Base-by-base conservation (phyloP, 495 filamentous ascomycete genomes). In the Hypoxylon rickii region DNA sequence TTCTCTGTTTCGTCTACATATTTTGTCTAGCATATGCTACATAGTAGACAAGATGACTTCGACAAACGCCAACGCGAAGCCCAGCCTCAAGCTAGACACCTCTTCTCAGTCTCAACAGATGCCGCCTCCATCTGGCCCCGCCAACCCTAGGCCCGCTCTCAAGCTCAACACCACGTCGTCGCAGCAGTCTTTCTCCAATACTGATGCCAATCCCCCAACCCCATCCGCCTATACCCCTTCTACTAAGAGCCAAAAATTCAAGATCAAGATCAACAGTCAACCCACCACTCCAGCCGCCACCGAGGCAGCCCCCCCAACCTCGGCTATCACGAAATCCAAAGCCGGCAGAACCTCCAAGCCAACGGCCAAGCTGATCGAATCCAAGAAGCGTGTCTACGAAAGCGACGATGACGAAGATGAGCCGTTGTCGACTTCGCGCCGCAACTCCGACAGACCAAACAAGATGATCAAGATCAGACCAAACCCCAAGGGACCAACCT, bases 251-350 rank as follows among this genome's bases (percentile, higher is more conserved):
- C 55, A 52, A 2, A 85, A 82, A 66, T 79, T 85, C 43, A 83
- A 79, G 60, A 72, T 87, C 19, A 83, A 79, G 56, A 51, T 85
- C 62, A 66, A 60, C 43, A 73, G 66, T 3, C 70, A 69, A 40
- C 76, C 78, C 2, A 55, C 70, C n/a, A 79, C 79, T 0, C 78
- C 79, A 3, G 70, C 75, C 26, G 42, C 57, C 2, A 31, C 43
- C 13, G 49, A n/a, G n/a, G n/a, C 65, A 19, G 18, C 50, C 22
- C 20, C 47, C 51, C 40, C 47, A 10, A 38, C 61, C 18, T 56
- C 68, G 8, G 67, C 51, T 18, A 19, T 60, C 18, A 61, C 68
- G 13, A 80, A 75, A 48, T 77, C 78, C 3, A 82, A 83, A 44
- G 73, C 79, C 0, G 76, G 73, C 1, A 63, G 77, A 31, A 68